Evolutionary conservation across 2,329 filamentous ascomycete genomes (phyloP), one percentile per base, ranked within the genome.

Genomic region (Lizonia empirigonia): DNA sequence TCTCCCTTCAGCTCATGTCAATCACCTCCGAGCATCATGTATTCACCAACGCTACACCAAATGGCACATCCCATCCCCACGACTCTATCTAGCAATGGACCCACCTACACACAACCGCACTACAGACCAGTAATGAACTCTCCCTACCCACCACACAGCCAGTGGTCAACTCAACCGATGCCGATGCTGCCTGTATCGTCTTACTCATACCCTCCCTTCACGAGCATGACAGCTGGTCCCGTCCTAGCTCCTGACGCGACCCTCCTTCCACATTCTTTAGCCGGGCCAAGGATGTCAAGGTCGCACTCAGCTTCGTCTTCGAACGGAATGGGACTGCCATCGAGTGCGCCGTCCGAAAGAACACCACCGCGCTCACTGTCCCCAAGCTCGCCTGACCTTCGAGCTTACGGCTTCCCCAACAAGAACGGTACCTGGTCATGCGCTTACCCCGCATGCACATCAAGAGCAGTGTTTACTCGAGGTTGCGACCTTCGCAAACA

Each of bases 401-500:
- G 71, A 35, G 67, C 66, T 5, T 76, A 74, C 44, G 77, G 77
- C n/a, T 73, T 69, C 48, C 69, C 70, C 10, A 78, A 77, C 58
- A 70, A 74, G 51, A 72, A 78, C 40, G 76, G 77, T 27, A 80
- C 76, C 50, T 85, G 82, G 82, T 80, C 79, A 37, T 86, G 83
- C 64, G 79, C 78, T 4, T 82, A 82, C 61, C 82, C 80, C 1
- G 80, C 79, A 12, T 86, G 83, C 67, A 78, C 80, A n/a, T 85
- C 82, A 34, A 78, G 78, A 53, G 80, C 82, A 2, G 71, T 78
- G 1, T 86, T 85, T 67, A 80, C 78, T 7, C 76, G 83, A 35
- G 82, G 82, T 24, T 86, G 83, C 63, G 83, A 86, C 65, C 72
- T 86, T 15, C 76, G 83, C 22, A 86, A 86, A 62, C 83, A 86